Conservation (phyloP, 106 monocot species). For the Acanthochlamys bracteata region DNA sequence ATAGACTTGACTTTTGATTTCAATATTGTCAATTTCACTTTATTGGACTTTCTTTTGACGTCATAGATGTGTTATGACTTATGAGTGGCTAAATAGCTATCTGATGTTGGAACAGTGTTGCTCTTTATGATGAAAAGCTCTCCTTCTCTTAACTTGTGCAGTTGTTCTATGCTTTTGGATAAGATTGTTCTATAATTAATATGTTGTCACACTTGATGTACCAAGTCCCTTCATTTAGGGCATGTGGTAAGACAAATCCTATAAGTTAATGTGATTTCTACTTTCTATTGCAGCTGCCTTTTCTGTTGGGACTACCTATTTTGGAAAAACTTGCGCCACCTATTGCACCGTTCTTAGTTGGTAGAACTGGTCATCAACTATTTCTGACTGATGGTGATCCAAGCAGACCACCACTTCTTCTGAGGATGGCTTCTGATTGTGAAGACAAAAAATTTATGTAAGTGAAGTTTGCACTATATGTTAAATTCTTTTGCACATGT, state of each 20-base stretch:
- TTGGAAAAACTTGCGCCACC: conserved; percentile 93
- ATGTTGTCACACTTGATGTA: too few relatives aligned
- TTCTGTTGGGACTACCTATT: conserved; percentile 74
- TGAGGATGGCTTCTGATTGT: conserved; percentile 84
- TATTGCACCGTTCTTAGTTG: conserved; percentile 68
- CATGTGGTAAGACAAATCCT: neutral
- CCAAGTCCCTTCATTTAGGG: neutral
- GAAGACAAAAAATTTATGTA: conserved; percentile 76
- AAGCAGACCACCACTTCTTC: conserved; percentile 70
- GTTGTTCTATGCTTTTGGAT: too few relatives aligned
- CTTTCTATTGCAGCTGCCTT: conserved; percentile 68
- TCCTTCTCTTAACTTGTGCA: too few relatives aligned
- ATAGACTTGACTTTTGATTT: too few relatives aligned
- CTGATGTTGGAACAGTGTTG: too few relatives aligned
- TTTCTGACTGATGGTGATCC: conserved; percentile 91
- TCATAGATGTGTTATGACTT: too few relatives aligned
- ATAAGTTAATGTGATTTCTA: neutral
- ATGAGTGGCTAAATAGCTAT: too few relatives aligned
- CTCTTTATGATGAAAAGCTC: too few relatives aligned
- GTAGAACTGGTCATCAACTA: conserved; percentile 76
- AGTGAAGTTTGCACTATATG: conserved; percentile 10
- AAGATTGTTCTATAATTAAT: too few relatives aligned
- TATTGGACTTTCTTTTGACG: too few relatives aligned
- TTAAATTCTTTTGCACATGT: neutral
- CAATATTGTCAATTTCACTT: too few relatives aligned